These are phyloP conservation scores for Sisymbrium irio DNA, from an alignment of 345 rosid genomes.

Conservation along the genomic window DNA sequence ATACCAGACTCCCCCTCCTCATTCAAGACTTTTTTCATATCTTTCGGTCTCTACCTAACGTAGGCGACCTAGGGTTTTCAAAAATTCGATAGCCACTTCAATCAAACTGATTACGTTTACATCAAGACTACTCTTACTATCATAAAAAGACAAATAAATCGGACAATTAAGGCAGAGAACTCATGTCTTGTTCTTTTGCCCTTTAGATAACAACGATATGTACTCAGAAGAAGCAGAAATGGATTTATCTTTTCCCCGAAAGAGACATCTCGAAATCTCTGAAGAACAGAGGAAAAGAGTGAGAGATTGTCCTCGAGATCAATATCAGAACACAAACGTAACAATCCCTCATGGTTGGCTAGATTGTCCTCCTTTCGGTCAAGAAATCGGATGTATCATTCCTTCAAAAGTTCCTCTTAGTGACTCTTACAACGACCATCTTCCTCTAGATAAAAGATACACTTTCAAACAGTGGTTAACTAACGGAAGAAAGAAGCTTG, in stretches of 20 bases:
- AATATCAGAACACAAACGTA: not conserved
- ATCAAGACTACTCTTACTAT: no score
- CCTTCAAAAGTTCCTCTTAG: slow-evolving; percentile 24
- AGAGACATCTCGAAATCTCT: not conserved
- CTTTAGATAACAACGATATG: not conserved
- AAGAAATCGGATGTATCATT: slow-evolving; percentile 10
- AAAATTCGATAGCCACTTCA: no score
- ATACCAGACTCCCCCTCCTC: no score
- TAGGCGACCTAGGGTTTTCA: no score
- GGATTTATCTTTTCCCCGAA: not conserved
- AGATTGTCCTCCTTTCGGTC: slow-evolving; percentile 17
- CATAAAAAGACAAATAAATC: not conserved
- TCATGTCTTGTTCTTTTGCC: not conserved
- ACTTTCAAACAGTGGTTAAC: not conserved
- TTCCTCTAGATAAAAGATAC: slow-evolving; percentile 12
- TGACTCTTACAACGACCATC: slow-evolving; percentile 5
- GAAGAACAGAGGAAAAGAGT: not conserved
- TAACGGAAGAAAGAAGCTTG: not conserved
- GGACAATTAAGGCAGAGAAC: not conserved
- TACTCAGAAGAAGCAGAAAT: not conserved
- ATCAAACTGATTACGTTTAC: no score
- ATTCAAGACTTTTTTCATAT: no score
- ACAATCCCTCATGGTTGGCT: slow-evolving; percentile 19
- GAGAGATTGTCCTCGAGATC: not conserved
- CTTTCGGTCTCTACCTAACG: no score